Evolutionary conservation across 192 early-diverging fungal species (phyloP), one percentile per base, ranked within the genome.

Genomic region (Rhizoclosmatium sp.): DNA sequence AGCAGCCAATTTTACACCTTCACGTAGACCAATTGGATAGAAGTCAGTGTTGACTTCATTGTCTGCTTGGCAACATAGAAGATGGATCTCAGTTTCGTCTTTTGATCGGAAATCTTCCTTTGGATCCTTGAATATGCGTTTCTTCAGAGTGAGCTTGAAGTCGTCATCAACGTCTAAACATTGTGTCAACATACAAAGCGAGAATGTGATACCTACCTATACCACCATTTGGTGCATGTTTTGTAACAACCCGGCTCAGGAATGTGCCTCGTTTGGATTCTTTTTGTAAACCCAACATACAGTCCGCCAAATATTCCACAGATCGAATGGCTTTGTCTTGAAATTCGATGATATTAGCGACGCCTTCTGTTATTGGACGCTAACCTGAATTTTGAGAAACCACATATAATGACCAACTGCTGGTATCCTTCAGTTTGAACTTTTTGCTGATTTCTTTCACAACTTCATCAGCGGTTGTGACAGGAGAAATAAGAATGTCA

Each of bases 401-500:
- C 48, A 83, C 81, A 74, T 82, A 89, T 10, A 89, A 66, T n/a
- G 88, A 88, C 88, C 88, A 89, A 14, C 88, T 85, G 10, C 77
- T 40, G 16, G 78, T 47, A 60, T 89, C 88, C 71, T 82, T 83
- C 54, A 89, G 71, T 12, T 88, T 83, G 41, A 89, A 82, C 46
- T 69, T 85, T 46, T 70, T 72, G 12, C 83, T 76, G 16, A 89
- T 80, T 41, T 89, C 82, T 80, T 87, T 86, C 12, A 89, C 84
- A 47, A 89, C 82, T 65, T 90, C 85, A 5, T 78, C 79, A 0
- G 88, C 87, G 5, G 83, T 88, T 2, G 81, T 83, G 3, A 81
- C 85, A 21, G 79, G 73, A 16, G 69, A 76, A 9, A 87, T 78
- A 2, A 82, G 61, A 45, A 89, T 76, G 51, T 83, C 80, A 59